phyloP scores from a whole-genome alignment of 768 basidiomycete genomes.

The Mycena maculata region DNA sequence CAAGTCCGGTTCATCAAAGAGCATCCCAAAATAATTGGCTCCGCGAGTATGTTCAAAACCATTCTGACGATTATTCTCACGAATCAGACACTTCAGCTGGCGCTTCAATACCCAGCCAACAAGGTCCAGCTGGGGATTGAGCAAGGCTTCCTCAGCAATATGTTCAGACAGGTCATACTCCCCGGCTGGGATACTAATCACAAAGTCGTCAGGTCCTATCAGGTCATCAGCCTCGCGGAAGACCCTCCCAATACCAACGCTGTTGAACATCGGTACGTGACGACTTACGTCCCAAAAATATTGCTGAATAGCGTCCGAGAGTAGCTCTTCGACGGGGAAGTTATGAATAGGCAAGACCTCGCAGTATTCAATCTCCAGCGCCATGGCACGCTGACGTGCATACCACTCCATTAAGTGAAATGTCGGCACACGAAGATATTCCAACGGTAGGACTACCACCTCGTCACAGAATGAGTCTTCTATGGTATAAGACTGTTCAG shows the following conservation, averaged over 20 bases:
- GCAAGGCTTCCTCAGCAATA: not conserved
- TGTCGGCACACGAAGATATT: not conserved
- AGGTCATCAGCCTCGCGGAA: not conserved
- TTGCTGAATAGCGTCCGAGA: not conserved
- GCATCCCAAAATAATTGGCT: not conserved
- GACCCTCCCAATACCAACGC: not conserved
- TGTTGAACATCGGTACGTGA: not conserved
- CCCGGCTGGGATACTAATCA: no score
- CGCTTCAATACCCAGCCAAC: no score
- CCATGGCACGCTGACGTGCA: not conserved
- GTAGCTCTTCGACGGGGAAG: not conserved
- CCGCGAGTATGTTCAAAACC: not conserved
- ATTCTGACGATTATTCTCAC: not conserved
- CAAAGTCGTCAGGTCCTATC: not conserved
- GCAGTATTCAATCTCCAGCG: not conserved
- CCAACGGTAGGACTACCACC: not conserved
- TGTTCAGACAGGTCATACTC: not conserved
- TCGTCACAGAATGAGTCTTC: conserved; percentile 1
- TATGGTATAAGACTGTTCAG: not conserved
- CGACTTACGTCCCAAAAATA: not conserved
- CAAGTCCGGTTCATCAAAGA: not conserved
- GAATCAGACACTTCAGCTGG: not conserved
- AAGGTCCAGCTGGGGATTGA: not conserved
- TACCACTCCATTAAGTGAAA: conserved; percentile 7
- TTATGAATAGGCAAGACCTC: not conserved